Conservation (phyloP, 148 eudicot species). For the Diospyros lotus region DNA sequence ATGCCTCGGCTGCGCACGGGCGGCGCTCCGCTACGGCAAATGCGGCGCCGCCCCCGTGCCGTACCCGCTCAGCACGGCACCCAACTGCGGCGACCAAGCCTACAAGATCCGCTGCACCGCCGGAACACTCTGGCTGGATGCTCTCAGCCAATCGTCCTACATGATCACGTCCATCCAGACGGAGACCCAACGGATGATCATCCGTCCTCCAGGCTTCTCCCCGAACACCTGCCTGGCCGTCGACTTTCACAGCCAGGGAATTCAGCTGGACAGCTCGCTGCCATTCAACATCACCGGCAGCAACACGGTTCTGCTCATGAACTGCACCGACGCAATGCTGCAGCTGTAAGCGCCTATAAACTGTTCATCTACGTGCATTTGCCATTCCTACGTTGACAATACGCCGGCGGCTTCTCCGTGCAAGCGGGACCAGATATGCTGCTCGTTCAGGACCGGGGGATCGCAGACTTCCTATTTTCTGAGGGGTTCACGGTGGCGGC, state of each 20-base stretch:
- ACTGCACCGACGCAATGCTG: slow-evolving; percentile 30
- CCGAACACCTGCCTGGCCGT: slow-evolving; percentile 24
- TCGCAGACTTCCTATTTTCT: slow-evolving; percentile 42
- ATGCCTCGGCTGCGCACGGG: not conserved
- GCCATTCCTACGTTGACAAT: slow-evolving; percentile 26
- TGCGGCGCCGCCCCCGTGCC: slow-evolving; percentile 45
- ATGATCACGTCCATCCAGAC: slow-evolving; percentile 33
- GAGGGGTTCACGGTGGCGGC: slow-evolving; percentile 26
- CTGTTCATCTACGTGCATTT: slow-evolving; percentile 30
- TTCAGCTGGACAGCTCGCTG: slow-evolving; percentile 22
- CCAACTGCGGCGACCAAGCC: slow-evolving; percentile 41
- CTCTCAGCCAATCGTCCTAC: slow-evolving; percentile 34
- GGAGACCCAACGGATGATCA: slow-evolving; percentile 16
- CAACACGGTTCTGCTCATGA: slow-evolving; percentile 36
- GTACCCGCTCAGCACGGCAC: slow-evolving; percentile 41
- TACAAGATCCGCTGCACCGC: slow-evolving; percentile 43
- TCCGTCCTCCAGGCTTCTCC: slow-evolving; percentile 17
- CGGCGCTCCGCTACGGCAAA: slow-evolving; percentile 24
- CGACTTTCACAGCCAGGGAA: slow-evolving; percentile 18
- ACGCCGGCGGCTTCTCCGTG: slow-evolving; percentile 24
- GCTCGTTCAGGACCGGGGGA: slow-evolving; percentile 52
- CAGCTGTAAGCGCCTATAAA: slow-evolving; percentile 39
- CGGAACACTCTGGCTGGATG: slow-evolving; percentile 34
- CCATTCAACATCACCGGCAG: slow-evolving; percentile 46
- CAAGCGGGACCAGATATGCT: slow-evolving; percentile 21